Conservation (phyloP, 1,284 basidiomycete species). For the Apiotrichum mycotoxinovorans region DNA sequence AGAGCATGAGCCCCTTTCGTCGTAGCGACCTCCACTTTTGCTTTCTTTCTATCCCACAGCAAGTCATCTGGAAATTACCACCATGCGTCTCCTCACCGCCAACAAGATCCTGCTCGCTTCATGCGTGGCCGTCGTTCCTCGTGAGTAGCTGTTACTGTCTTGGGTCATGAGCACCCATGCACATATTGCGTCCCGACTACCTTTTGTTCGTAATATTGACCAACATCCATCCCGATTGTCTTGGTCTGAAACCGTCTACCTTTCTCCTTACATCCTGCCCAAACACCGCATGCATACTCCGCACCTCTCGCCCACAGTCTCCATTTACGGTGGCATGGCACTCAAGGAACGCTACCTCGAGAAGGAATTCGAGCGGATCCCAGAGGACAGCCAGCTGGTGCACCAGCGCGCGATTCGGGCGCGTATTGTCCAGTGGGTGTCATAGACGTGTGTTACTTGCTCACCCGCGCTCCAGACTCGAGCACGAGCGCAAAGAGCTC, state of each 20-base stretch:
- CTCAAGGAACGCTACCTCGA: constrained; percentile 35
- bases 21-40: neutral
- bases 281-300: neutral
- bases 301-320: constrained; percentile 15
- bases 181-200: no score
- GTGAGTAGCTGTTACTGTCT: constrained; percentile 27
- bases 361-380: constrained; percentile 21
- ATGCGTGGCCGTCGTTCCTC: constrained; percentile 32
- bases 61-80: no score
- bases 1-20: no score
- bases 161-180: no score
- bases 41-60: neutral
- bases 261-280: no score
- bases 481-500: constrained; percentile 35
- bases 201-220: no score
- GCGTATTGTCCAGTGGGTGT: constrained; percentile 32
- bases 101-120: constrained; percentile 38
- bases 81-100: constrained; percentile 29
- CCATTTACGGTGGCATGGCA: constrained; percentile 33
- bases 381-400: constrained; percentile 11
- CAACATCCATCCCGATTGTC: no score
- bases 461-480: constrained; percentile 30
- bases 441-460: neutral
- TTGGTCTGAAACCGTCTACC: neutral
- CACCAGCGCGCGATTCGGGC: constrained; percentile 29